These are phyloP conservation scores for Trichocladium uniseriatum DNA, from an alignment of 495 filamentous ascomycete species.

Conservation along the genomic window DNA sequence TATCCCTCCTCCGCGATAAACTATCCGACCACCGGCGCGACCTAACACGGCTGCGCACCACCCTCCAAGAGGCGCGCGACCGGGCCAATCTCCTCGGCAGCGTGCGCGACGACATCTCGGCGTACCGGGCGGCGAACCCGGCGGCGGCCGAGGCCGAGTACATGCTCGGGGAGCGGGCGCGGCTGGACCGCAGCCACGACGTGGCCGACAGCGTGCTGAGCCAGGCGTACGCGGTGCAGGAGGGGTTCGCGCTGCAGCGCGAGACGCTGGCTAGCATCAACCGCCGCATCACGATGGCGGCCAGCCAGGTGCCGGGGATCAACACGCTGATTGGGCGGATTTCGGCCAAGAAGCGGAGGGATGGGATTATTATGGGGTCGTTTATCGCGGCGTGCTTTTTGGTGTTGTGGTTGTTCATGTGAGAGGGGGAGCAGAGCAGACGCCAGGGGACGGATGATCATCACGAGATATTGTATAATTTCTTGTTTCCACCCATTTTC, in stretches of 20 bases:
- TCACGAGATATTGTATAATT: background rate
- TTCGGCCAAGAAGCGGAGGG: constrained; percentile 86
- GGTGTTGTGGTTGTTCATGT: constrained; percentile 76
- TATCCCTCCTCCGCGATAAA: constrained; percentile 84
- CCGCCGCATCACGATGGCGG: constrained; percentile 75
- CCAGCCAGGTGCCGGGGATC: constrained; percentile 83
- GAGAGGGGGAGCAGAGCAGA: constrained; percentile 1
- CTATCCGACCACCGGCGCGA: constrained; percentile 80
- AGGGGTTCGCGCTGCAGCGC: constrained; percentile 77
- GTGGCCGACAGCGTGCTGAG: constrained; percentile 85
- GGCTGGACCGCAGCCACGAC: constrained; percentile 78
- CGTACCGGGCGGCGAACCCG: constrained; percentile 74
- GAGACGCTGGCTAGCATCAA: constrained; percentile 82
- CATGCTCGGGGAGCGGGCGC: constrained; percentile 83
- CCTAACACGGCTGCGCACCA: constrained; percentile 57
- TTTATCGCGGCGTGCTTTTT: constrained; percentile 91
- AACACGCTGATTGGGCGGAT: constrained; percentile 91
- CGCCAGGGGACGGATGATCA: background rate
- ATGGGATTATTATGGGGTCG: constrained; percentile 82
- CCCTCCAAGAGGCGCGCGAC: constrained; percentile 64
- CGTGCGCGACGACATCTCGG: constrained; percentile 84
- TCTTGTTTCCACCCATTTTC: constrained; percentile 1
- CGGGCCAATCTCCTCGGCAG: constrained; percentile 85
- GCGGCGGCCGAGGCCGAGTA: constrained; percentile 82
- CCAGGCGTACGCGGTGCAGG: constrained; percentile 95